Base-by-base conservation (phyloP, 31 red algal species). In the Endocladia muricata region DNA sequence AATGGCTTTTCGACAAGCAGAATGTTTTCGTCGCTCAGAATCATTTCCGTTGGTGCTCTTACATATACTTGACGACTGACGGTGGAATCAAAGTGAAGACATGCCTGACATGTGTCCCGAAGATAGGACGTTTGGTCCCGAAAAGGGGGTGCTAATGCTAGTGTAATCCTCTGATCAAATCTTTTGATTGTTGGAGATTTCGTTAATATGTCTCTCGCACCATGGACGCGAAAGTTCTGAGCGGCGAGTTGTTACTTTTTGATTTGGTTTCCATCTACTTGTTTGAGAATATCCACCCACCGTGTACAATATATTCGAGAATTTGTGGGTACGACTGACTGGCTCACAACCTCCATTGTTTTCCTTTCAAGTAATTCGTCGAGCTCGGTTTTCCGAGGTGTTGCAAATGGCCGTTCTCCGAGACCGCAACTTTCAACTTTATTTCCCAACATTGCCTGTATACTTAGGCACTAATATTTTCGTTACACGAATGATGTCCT, bases 31-130 rank as follows among this genome's bases (percentile, higher is more conserved):
- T 48, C 41, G 0, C 23, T 21, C 28, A 76, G 52, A 57, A 34
- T 4, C 21, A 61, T 26, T 26, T 61, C 52, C 7, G 0, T 2
- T 31, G 33, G 51, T 38, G 73, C 0, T 3, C n/a, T 3, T 4
- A 60, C 0, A 25, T 58, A 76, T 4, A 76, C 17, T 28, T 60
- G 25, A 4, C 52, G 3, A 0, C 61, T 30, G 25, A 76, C 0
- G 21, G 28, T 59, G 0, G 52, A 41, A 4, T 47, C 49, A 15
- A 15, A 23, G 47, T 82, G 47, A 71, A 57, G 13, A 36, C 59
- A 82, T n/a, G 63, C 63, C 30, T 82, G 57, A 4, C 30, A 21
- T 0, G 71, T 59, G 42, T 71, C 78, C 3, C 36, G 78, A 3
- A 58, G n/a, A 60, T 60, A 76, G 4, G 36, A 8, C 0, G 57